These are phyloP conservation scores for Magnolia sinica DNA, from an alignment of 164 flowering plant species.

Conservation along the genomic window DNA sequence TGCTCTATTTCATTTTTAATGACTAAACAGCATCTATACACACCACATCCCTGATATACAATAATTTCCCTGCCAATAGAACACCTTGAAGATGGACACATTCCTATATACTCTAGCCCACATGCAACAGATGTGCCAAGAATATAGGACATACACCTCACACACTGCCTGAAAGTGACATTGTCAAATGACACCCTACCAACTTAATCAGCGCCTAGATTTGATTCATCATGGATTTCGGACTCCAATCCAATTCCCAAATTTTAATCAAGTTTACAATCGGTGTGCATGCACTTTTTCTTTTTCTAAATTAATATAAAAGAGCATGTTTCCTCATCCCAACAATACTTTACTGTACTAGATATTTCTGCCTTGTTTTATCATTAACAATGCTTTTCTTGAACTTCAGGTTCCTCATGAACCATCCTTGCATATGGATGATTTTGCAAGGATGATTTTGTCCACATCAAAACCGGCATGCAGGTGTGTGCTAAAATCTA, in stretches of 20 bases:
- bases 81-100: background rate
- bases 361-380: background rate
- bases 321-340: background rate
- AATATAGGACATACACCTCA: background rate
- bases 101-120: background rate
- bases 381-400: background rate
- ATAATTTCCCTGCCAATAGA: background rate
- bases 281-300: background rate
- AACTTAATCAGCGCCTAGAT: background rate
- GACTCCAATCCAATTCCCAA: background rate
- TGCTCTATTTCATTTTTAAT: no score
- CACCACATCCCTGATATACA: background rate
- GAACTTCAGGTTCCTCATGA: constrained; percentile 67
- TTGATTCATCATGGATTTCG: background rate
- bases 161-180: background rate
- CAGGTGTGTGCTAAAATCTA: constrained; percentile 47
- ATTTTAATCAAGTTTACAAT: background rate
- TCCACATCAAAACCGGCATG: constrained; percentile 76
- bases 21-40: no score
- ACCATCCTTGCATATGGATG: constrained; percentile 58
- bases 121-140: background rate
- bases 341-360: background rate
- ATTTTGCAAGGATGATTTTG: constrained; percentile 86
- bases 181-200: background rate
- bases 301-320: background rate